Percentiles rank a stretch among this genome's conserved stretches.
These are phyloP conservation scores for Cryptococcus hybrid DNA, from an alignment of 1,284 basidiomycete species.

Conservation along the genomic window DNA sequence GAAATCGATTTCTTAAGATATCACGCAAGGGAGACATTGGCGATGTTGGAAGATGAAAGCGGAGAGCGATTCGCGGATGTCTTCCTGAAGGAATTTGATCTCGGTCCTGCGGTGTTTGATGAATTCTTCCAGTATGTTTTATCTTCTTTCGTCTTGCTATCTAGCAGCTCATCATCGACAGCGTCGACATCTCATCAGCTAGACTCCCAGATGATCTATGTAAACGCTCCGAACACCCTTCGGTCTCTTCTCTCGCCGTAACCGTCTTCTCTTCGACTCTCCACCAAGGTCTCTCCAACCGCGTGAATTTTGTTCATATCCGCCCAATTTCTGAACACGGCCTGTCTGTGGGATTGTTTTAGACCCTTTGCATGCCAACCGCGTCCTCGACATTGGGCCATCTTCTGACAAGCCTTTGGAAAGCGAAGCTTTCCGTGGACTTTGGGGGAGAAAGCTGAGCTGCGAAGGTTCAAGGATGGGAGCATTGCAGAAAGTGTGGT, in stretches of 20 bases:
- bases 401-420: conserved; percentile 61
- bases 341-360: conserved; percentile 70
- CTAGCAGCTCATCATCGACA: conserved; percentile 36
- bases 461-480: conserved; percentile 97
- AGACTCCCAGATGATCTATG: conserved; percentile 3
- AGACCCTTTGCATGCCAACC: conserved; percentile 66
- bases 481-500: conserved; percentile 90
- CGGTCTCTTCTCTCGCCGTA: conserved; percentile 59
- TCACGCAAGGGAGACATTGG: conserved; percentile 70
- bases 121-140: conserved; percentile 68
- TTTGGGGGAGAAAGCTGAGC: conserved; percentile 91
- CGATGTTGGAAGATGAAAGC: conserved; percentile 54
- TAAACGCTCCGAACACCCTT: conserved; percentile 58
- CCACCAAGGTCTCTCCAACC: conserved; percentile 66
- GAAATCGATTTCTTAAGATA: conserved; percentile 54
- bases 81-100: conserved; percentile 45
- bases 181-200: conserved; percentile 62
- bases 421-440: conserved; percentile 65
- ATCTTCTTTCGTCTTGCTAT: conserved; percentile 45
- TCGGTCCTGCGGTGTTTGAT: conserved; percentile 65
- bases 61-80: conserved; percentile 47
- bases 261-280: conserved; percentile 59
- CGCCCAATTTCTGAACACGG: conserved; percentile 50
- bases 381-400: conserved; percentile 87
- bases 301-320: conserved; percentile 61